These are phyloP conservation scores for Dacryopinax spathularia DNA, from an alignment of 768 basidiomycete genomes.

Conservation along the genomic window DNA sequence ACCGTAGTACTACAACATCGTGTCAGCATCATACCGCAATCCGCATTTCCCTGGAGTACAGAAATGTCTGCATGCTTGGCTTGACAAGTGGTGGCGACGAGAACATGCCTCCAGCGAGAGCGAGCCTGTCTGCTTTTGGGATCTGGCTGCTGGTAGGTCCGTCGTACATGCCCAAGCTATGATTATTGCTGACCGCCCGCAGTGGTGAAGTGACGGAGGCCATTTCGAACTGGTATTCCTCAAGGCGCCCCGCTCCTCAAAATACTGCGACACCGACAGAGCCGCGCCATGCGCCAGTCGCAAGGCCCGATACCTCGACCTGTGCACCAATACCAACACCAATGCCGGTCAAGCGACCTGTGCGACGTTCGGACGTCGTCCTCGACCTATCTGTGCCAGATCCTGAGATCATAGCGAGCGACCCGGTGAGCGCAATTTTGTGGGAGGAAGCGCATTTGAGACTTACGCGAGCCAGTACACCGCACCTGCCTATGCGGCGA, in stretches of 20 bases:
- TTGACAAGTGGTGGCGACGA: constrained; percentile 30
- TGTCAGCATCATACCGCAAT: constrained; percentile 55
- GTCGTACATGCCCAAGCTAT: background rate
- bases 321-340: constrained; percentile 13
- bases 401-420: constrained; percentile 24
- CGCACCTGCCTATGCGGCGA: constrained; percentile 38
- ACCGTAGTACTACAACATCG: constrained; percentile 47
- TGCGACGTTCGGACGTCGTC: constrained; percentile 24
- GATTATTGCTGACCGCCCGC: constrained; percentile 5
- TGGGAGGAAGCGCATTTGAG: background rate
- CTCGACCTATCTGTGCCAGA: constrained; percentile 28
- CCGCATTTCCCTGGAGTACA: constrained; percentile 57
- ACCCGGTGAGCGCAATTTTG: constrained; percentile 32
- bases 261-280: background rate
- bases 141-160: constrained; percentile 40
- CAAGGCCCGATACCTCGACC: constrained; percentile 8
- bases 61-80: constrained; percentile 38
- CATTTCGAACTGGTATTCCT: constrained; percentile 46
- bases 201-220: constrained; percentile 55
- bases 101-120: constrained; percentile 27
- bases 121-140: constrained; percentile 32
- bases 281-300: background rate
- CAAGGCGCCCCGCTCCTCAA: constrained; percentile 5
- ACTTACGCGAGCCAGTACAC: constrained; percentile 36
- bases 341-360: constrained; percentile 16